Evolutionary conservation across 2,329 filamentous ascomycete genomes (phyloP), one percentile per base, ranked within the genome.

Genomic region (Hypoxylon sp.): DNA sequence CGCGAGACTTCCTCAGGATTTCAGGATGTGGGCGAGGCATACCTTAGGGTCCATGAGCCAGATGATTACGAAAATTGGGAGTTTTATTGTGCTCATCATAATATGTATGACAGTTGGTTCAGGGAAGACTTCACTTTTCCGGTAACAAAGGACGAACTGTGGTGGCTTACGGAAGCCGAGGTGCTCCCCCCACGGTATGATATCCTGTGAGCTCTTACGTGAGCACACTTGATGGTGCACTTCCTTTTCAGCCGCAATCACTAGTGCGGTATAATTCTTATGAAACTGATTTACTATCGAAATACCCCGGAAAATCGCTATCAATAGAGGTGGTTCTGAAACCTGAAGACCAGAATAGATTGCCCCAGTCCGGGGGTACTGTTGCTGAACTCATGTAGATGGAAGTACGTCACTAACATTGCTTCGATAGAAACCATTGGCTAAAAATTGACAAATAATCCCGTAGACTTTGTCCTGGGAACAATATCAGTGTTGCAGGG

Each of bases 11-110:
- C 41, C 7, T 7, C 38, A 28, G 30, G 5, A 19, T 59, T 45
- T 19, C 49, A 53, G 30, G 60, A 59, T 17, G 38, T 63, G n/a
- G 53, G 60, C 10, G 53, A 63, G 17, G 60, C 60, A 13, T 58
- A 46, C 21, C 46, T 63, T 10, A 36, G 53, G 13, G 60, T 43
- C 14, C 23, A 64, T 45, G 55, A 43, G 9, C 49, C 49, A 25
- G 49, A 55, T 34, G 4, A 34, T 9, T n/a, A 60, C 25, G 60
- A 63, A 17, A 2, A 1, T 9, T 13, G 9, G 45, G 9, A 52
- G 48, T 58, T 52, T 28, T 10, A 17, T 21, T 2, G 3, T 1
- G 19, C 28, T 53, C 34, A 63, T 36, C 19, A 30, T 17, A 1
- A 11, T 0, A 14, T 11, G 3, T 46, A 11, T 7, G 25, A 36